Base-by-base conservation (phyloP, 2,329 filamentous ascomycete genomes). In the Pseudocercospora vitis region DNA sequence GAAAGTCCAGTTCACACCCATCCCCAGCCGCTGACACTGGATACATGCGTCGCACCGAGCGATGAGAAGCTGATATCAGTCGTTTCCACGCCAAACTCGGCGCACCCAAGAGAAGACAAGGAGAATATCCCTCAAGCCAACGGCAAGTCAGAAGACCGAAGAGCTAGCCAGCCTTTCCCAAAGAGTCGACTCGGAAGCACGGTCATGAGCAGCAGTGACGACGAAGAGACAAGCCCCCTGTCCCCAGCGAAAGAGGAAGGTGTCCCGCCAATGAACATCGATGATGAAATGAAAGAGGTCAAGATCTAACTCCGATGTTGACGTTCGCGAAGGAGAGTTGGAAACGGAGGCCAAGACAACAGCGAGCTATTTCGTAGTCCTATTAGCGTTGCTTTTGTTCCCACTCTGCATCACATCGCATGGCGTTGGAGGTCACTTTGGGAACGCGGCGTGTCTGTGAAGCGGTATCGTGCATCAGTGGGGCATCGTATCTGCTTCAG, bases 261-360 rank as follows among this genome's bases (percentile, higher is more conserved):
- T 57, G 24, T 64, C 65, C 44, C 57, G 47, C 62, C 52, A 12
- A 53, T 58, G 24, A 52, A 50, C 12, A 40, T 54, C 33, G 50
- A 65, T 60, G 67, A 65, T 37, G 75, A 76, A 58, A 73, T 78
- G 68, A 77, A 77, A 68, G 76, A 74, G 11, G 74, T 78, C 44
- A 74, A 76, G 64, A 77, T 78, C 48, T 70, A 53, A 50, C 11
- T 16, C 16, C 24, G 26, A 46, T 26, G 31, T 48, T 29, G 12
- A n/a, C 35, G 16, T 14, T 42, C 19, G 48, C 31, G 28, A 14
- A 31, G 23, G 16, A 9, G 28, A n/a, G 32, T 29, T 35, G 32
- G 49, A 48, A 23, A 31, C 18, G 16, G 12, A 11, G 42, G 40
- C 29, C 11, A 35, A 18, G n/a, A 12, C 21, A 35, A 26, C n/a